These are phyloP conservation scores for Sporothrix inflata DNA, from an alignment of 2,329 filamentous ascomycete species.

Conservation along the genomic window DNA sequence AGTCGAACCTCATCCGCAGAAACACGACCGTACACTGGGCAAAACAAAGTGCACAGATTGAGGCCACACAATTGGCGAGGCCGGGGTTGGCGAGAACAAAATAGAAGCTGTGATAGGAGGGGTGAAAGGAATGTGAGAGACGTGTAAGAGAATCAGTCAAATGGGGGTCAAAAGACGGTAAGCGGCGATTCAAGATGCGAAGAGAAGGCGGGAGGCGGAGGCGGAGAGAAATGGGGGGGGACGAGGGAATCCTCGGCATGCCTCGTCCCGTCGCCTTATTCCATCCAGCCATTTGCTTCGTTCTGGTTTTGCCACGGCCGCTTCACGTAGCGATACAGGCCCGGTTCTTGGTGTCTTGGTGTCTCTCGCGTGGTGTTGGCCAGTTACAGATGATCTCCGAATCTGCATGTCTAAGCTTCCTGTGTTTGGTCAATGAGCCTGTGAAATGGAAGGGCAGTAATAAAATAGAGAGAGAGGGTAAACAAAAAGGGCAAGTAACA, in stretches of 20 bases:
- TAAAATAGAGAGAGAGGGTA: background rate
- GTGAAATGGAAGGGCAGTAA: background rate
- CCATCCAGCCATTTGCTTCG: background rate
- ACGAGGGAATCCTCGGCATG: background rate
- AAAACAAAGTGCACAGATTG: conserved; percentile 17
- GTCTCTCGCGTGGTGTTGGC: conserved; percentile 21
- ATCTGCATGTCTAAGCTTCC: conserved; percentile 24
- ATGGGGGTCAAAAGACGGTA: background rate
- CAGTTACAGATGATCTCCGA: background rate
- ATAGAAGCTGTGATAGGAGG: background rate
- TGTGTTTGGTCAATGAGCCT: background rate
- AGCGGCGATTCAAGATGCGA: background rate
- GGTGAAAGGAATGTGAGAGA: background rate
- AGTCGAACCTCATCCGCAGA: background rate
- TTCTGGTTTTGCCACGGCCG: conserved; percentile 23
- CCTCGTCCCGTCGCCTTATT: background rate
- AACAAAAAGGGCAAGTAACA: background rate
- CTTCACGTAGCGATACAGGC: conserved; percentile 21
- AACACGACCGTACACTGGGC: conserved; percentile 16
- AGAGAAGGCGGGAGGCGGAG: background rate
- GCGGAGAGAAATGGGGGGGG: background rate
- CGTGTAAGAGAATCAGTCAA: background rate
- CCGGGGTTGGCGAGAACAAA: conserved; percentile 16
- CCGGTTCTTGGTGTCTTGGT: conserved; percentile 10
- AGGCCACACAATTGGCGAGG: conserved; percentile 24